phyloP scores from a whole-genome alignment of 768 basidiomycete species.

The Panaeolus cyanescens region DNA sequence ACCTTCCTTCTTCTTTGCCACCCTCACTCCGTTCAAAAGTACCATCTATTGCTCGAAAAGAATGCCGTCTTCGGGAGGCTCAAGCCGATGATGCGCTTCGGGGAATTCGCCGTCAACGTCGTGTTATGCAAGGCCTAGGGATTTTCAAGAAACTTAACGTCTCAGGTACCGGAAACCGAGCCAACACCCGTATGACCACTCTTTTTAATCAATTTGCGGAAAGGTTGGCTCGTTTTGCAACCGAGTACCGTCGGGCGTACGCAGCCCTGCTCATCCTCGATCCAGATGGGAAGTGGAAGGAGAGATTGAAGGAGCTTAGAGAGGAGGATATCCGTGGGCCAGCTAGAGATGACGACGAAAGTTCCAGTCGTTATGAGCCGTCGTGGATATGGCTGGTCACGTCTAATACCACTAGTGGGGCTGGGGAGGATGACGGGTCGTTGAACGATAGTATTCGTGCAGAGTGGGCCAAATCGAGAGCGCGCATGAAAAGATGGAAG shows the following conservation, averaged over 20 bases:
- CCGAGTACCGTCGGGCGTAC: slow-evolving; percentile 11
- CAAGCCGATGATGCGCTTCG: neutral
- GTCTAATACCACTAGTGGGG: neutral
- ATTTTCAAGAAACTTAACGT: neutral
- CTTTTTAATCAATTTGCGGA: slow-evolving; percentile 11
- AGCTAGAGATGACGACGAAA: neutral
- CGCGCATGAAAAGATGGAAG: slow-evolving; percentile 18
- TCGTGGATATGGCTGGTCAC: slow-evolving; percentile 28
- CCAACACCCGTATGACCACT: slow-evolving; percentile 18
- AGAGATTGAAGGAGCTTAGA: slow-evolving; percentile 6
- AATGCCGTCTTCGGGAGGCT: neutral
- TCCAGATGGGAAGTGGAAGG: slow-evolving; percentile 17
- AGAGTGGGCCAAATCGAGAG: slow-evolving; percentile 10
- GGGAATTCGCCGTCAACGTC: neutral
- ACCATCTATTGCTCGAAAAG: neutral
- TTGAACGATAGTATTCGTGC: slow-evolving; percentile 11
- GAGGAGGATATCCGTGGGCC: slow-evolving; percentile 15
- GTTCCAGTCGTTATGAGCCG: slow-evolving; percentile 1
- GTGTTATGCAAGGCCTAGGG: neutral
- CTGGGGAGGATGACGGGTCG: slow-evolving; percentile 8
- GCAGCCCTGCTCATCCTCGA: slow-evolving; percentile 10
- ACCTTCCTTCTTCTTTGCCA: neutral
- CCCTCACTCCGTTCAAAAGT: neutral
- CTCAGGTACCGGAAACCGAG: slow-evolving; percentile 17
- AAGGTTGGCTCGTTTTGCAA: slow-evolving; percentile 8